Conservation (phyloP, 2,329 filamentous ascomycete genomes). For the Blastomyces silverae region DNA sequence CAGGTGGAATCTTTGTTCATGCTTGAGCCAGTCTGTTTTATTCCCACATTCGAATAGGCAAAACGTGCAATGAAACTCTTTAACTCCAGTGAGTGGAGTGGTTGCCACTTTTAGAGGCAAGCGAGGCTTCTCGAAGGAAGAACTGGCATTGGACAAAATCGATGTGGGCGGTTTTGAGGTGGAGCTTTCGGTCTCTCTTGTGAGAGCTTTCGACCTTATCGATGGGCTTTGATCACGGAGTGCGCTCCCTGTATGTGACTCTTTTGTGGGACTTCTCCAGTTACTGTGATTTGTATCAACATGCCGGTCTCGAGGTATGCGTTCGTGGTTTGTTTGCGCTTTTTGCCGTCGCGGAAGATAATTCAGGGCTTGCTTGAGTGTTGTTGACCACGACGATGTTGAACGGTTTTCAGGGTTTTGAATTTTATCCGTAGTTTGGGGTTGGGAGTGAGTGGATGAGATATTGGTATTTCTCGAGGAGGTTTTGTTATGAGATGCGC, state of each 20-base stretch:
- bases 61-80: conserved; percentile 13
- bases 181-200: not conserved
- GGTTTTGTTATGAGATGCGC: not conserved
- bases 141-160: not conserved
- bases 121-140: conserved; percentile 2
- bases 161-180: conserved; percentile 1
- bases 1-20: conserved; percentile 11
- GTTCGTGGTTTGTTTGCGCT: not conserved
- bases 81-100: not conserved
- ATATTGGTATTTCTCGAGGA: not conserved
- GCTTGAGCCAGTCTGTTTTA: conserved; percentile 6
- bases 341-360: conserved; percentile 1
- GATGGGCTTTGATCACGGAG: not conserved
- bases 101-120: conserved; percentile 7
- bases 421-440: not conserved
- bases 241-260: not conserved
- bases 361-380: not conserved
- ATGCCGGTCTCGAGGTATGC: not conserved
- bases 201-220: not conserved
- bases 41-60: conserved; percentile 10
- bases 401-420: not conserved
- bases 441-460: not conserved
- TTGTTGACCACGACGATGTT: conserved; percentile 4
- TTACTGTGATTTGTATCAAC: not conserved
- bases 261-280: not conserved